phyloP scores from a whole-genome alignment of 2,329 filamentous ascomycete genomes.

The Teratosphaeria pseudoeucalypti region DNA sequence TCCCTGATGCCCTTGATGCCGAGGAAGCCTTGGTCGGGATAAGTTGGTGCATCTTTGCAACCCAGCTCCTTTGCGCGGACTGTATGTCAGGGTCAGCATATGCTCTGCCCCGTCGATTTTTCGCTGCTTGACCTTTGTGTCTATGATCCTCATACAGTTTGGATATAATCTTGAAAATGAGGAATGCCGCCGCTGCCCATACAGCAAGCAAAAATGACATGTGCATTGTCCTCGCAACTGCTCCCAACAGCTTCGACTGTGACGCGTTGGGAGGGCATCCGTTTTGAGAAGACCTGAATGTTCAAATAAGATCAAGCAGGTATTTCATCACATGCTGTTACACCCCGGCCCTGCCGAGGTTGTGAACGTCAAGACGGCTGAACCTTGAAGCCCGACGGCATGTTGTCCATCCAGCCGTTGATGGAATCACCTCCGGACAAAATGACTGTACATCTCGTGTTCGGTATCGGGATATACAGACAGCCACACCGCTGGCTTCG shows the following conservation, averaged over 20 bases:
- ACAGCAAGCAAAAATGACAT: constrained; percentile 11
- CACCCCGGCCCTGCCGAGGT: no score
- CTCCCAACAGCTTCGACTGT: neutral
- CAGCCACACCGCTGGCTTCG: no score
- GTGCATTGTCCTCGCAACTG: neutral
- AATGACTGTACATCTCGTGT: no score
- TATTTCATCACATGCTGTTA: no score
- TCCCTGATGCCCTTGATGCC: constrained; percentile 19
- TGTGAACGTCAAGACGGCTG: no score
- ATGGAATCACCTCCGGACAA: no score
- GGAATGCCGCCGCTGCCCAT: constrained; percentile 13
- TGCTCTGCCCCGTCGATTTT: neutral
- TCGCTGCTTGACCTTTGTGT: constrained; percentile 1
- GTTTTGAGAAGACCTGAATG: neutral
- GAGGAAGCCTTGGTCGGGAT: constrained; percentile 16
- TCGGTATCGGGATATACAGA: no score
- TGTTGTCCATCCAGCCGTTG: no score
- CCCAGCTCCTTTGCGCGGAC: constrained; percentile 14
- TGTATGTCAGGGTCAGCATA: neutral
- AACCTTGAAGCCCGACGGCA: no score
- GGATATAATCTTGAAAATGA: constrained; percentile 15
- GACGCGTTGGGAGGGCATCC: neutral
- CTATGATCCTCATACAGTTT: constrained; percentile 5
- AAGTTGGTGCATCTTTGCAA: constrained; percentile 16
- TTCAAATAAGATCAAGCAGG: no score